These are phyloP conservation scores for Quercus aquifolioides DNA, from an alignment of 306 rosid species.

Conservation along the genomic window DNA sequence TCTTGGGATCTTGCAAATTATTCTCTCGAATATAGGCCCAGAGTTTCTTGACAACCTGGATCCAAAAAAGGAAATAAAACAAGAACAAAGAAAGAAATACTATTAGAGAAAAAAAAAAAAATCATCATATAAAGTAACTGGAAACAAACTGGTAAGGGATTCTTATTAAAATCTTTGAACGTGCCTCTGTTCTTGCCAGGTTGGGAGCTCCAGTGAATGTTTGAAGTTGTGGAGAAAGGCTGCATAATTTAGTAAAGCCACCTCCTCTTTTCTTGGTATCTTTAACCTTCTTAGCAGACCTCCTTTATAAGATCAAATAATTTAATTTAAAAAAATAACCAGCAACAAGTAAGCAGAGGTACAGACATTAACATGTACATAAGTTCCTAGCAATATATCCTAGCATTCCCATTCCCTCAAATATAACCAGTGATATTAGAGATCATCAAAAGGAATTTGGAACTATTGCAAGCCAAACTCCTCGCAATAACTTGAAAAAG, in stretches of 20 bases:
- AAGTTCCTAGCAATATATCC: too few relatives aligned
- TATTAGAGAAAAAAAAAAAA: background rate
- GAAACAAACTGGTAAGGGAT: background rate
- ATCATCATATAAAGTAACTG: background rate
- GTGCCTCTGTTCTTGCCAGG: slow-evolving; percentile 43
- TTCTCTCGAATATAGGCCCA: slow-evolving; percentile 36
- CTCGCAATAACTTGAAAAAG: background rate
- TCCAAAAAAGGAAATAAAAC: slow-evolving; percentile 3
- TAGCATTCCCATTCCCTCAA: too few relatives aligned
- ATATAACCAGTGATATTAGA: too few relatives aligned
- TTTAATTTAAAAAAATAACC: too few relatives aligned
- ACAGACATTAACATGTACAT: too few relatives aligned
- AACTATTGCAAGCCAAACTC: background rate
- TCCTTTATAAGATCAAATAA: too few relatives aligned
- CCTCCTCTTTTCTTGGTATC: too few relatives aligned
- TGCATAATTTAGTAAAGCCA: slow-evolving; percentile 22
- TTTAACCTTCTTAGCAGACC: too few relatives aligned
- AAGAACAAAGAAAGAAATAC: background rate
- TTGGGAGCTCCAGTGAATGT: slow-evolving; percentile 25
- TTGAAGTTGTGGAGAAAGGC: slow-evolving; percentile 47
- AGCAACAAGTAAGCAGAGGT: too few relatives aligned
- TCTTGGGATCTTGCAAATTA: slow-evolving; percentile 37
- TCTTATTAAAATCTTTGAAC: background rate
- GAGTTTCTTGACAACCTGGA: slow-evolving; percentile 40
- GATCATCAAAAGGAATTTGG: background rate